Evolutionary conservation across 345 rosid genomes (phyloP).

Genomic region (Lepidium aucheri): DNA sequence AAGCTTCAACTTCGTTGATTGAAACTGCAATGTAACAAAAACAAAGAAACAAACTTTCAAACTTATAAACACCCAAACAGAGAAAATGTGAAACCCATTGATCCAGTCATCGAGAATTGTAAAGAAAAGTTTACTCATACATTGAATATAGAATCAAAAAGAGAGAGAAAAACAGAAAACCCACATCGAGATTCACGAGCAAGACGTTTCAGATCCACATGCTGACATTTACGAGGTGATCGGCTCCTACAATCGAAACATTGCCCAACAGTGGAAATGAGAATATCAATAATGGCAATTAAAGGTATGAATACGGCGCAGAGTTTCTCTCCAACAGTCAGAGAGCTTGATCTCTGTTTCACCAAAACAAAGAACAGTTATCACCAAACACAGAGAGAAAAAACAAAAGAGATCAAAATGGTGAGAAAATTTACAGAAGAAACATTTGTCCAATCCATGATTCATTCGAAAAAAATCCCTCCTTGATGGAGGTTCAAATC

Average conservation of each 20-base stretch:
- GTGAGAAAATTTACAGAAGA: conserved; percentile 13
- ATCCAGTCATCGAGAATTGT: neutral
- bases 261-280: conserved; percentile 28
- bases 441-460: conserved; percentile 17
- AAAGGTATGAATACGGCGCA: conserved; percentile 58
- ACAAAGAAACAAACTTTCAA: neutral
- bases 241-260: conserved; percentile 37
- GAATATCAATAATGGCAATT: conserved; percentile 40
- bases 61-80: neutral
- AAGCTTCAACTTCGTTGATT: conserved; percentile 66
- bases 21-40: conserved; percentile 38
- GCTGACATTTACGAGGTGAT: neutral
- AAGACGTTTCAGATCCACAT: conserved; percentile 43
- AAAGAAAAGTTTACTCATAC: neutral
- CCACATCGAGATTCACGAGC: conserved; percentile 56
- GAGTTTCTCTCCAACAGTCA: conserved; percentile 55
- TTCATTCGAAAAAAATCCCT: neutral
- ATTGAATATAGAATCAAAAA: neutral
- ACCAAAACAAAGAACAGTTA: neutral
- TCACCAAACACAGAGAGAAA: neutral
- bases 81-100: neutral
- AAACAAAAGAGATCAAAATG: neutral
- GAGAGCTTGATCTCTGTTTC: conserved; percentile 45
- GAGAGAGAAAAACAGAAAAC: neutral
- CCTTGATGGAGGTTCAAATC: neutral